Base-by-base conservation (phyloP, 116 monocot species). In the Phalaenopsis hybrid region DNA sequence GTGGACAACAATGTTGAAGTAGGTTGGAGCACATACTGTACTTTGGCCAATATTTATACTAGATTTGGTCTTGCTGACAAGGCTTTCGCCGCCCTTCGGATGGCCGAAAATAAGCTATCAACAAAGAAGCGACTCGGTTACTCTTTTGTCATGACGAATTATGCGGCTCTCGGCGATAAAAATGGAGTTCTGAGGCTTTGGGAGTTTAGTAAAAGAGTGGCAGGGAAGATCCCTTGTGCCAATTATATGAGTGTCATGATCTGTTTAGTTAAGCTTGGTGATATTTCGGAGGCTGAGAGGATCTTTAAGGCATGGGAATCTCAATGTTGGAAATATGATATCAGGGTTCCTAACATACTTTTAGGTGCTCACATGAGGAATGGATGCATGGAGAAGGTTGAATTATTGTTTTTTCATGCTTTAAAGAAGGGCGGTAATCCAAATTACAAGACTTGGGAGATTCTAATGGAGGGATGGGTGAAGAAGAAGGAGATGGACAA, bases 381-480 rank as follows among this genome's bases (percentile, higher is more conserved):
- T 76, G 92, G 91, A 74, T 89, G 89, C 80, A 89, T 94, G 78
- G 84, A 92, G 4, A 89, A 86, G 84, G 94, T 89, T 16, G 91
- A 96, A 85, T 75, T 77, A 41, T 85, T 94, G 33, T 90, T 92
- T 79, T 21, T 75, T 21, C 83, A 83, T 83, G 85, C 94, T 31
- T 76, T 89, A 72, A 80, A 81, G 74, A 90, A 81, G 76, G 93
- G 96, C 45, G 93, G 90, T 1, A 12, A 2, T 41, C 93, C 93
- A 80, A 96, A 93, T 81, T 93, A 92, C 77, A 93, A 96, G 69
- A 96, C 93, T 6, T 92, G 91, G 91, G 93, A 96, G 83, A 93
- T 96, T 86, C 74, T 96, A 55, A 90, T 96, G 90, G 96, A 93
- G 74, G 96, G 93, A 48, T 90, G 89, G 90, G 84, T 92, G 72